These are phyloP conservation scores for Fusarium beomiforme DNA, from an alignment of 2,329 filamentous ascomycete genomes.

Conservation along the genomic window DNA sequence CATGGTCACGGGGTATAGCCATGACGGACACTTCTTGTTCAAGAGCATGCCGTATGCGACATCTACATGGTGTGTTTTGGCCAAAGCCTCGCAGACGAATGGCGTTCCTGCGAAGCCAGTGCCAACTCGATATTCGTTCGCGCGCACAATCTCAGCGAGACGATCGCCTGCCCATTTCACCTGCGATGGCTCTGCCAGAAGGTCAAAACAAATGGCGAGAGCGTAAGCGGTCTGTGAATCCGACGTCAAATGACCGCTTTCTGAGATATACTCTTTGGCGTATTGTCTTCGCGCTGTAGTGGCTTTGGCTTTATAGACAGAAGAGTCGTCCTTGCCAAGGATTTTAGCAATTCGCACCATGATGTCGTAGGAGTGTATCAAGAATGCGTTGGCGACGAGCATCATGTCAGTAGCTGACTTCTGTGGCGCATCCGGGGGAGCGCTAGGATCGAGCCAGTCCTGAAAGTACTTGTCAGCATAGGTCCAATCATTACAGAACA, in stretches of 20 bases:
- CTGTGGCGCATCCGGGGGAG: slow-evolving; percentile 51
- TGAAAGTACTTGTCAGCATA: accelerated
- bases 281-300: slow-evolving; percentile 32
- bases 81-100: neutral
- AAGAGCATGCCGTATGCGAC: neutral
- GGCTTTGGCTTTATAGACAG: neutral
- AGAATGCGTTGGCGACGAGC: slow-evolving; percentile 58
- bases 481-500: slow-evolving; percentile 48
- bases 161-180: neutral
- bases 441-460: slow-evolving; percentile 59
- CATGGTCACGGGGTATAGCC: neutral
- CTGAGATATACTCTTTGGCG: slow-evolving; percentile 43
- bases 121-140: neutral
- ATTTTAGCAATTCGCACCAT: slow-evolving; percentile 47
- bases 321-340: slow-evolving; percentile 42
- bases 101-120: neutral
- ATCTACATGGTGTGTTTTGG: neutral
- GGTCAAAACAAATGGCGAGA: neutral
- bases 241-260: neutral
- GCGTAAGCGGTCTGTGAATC: neutral
- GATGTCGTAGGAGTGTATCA: slow-evolving; percentile 53
- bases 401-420: slow-evolving; percentile 50
- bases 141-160: neutral
- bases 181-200: neutral
- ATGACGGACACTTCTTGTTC: neutral